Base-by-base conservation (phyloP, 495 filamentous ascomycete genomes). In the Podospora sp. region DNA sequence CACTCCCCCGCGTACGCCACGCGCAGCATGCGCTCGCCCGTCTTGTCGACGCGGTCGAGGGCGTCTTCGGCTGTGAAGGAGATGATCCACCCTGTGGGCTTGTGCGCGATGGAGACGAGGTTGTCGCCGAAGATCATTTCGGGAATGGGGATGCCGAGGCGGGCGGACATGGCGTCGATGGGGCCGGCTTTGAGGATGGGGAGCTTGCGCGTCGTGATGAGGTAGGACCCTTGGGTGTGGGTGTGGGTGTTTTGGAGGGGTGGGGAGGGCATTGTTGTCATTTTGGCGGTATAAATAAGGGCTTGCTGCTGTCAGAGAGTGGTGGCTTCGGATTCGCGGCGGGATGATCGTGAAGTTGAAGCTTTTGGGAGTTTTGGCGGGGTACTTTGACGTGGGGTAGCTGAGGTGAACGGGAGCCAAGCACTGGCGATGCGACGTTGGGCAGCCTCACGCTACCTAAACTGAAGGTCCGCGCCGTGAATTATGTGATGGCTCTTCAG, bases 101-200 rank as follows among this genome's bases (percentile, higher is more conserved):
- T 62, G 77, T 98, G 92, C 64, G 88, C 83, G 25, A 99, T 84
- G 2, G 82, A 76, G 25, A 96, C 88, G 35, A 87, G 81, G 78
- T 99, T 99, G 80, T 99, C 93, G 35, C 95, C 95, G 72, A 99
- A 99, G 40, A 99, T 99, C 95, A 99, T 99, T 79, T 99, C 95
- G 1, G 96, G 95, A 7, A 92, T 88, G 14, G 93, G 84, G 77
- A 99, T 96, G 16, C 88, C 88, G 14, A 99, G 85, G 56, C 86
- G 85, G 60, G 83, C 78, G 20, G 87, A 88, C 88, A 99, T 91
- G 50, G 88, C 86, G 72, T 97, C 94, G 76, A 99, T 98, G 24
- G 94, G 91, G 16, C 84, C 90, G 22, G 92, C 86, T 77, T 96
- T 97, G 26, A 95, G 88, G 76, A 99, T 99, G 49, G 95, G 94